Percentiles rank a stretch among this genome's conserved stretches.
Conservation (phyloP, 2,329 filamentous ascomycete genomes). For the Alternaria panax region DNA sequence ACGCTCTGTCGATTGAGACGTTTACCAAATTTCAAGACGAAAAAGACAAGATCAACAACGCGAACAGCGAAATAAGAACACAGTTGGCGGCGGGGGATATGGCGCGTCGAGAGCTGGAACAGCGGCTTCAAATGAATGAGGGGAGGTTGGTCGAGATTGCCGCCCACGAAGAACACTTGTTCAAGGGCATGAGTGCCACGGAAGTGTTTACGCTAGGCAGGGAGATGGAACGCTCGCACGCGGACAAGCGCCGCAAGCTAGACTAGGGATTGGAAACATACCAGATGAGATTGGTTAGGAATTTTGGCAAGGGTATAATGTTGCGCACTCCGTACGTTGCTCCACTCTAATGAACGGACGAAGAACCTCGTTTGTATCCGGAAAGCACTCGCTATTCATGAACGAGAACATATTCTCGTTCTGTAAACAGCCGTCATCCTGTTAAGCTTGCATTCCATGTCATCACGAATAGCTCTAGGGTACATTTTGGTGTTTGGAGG, state of each 20-base stretch:
- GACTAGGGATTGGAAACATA: neutral
- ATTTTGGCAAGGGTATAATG: accelerated
- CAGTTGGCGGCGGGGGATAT: neutral
- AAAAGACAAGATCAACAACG: neutral
- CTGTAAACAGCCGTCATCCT: too few relatives aligned
- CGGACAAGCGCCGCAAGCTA: neutral
- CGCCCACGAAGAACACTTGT: neutral
- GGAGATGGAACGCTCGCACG: neutral
- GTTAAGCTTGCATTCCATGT: too few relatives aligned
- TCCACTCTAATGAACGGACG: too few relatives aligned
- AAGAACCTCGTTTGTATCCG: neutral
- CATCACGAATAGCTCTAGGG: neutral
- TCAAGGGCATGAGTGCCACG: neutral
- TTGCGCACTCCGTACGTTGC: neutral
- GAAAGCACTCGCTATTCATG: too few relatives aligned
- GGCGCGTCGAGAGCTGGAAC: accelerated
- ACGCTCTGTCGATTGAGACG: neutral
- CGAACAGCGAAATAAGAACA: too few relatives aligned
- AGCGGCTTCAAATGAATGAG: too few relatives aligned
- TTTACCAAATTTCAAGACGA: neutral
- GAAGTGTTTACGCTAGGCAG: neutral
- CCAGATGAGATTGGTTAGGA: neutral
- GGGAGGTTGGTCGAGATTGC: neutral
- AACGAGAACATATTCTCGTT: too few relatives aligned
- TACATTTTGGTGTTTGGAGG: neutral